A percentile compares a stretch with the other conserved stretches of the same genome.
phyloP scores from a whole-genome alignment of 176 grass and related monocot genomes.

The Eleusine coracana region DNA sequence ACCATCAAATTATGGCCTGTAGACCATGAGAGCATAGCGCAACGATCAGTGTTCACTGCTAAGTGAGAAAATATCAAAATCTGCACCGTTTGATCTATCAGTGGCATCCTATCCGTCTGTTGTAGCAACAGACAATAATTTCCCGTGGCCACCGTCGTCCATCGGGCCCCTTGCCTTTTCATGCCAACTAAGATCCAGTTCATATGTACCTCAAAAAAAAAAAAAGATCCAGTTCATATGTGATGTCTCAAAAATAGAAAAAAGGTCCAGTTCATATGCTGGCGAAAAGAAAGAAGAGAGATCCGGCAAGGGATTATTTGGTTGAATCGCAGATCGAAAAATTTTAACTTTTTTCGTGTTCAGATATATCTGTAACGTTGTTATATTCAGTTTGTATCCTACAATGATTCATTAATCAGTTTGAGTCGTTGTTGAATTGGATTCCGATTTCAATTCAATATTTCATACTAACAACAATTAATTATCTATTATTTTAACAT shows the following conservation, averaged over 20 bases:
- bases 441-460: too few species aligned
- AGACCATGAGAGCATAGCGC: neutral
- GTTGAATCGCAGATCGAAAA: neutral
- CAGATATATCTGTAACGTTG: too few species aligned
- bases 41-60: neutral
- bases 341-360: neutral
- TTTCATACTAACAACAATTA: too few species aligned
- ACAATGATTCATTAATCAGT: too few species aligned
- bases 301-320: neutral
- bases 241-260: too few species aligned
- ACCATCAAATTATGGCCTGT: neutral
- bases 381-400: too few species aligned
- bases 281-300: neutral
- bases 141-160: neutral
- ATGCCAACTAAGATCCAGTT: conserved; percentile 36
- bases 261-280: conserved; percentile 25
- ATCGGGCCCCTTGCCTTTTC: neutral
- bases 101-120: neutral
- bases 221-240: conserved; percentile 31
- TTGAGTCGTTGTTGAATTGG: too few species aligned
- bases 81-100: neutral
- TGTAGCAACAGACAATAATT: conserved; percentile 8
- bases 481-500: too few species aligned
- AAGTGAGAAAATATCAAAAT: neutral
- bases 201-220: neutral